phyloP scores from a whole-genome alignment of 1,284 basidiomycete genomes.

The Moesziomyces aphidis region DNA sequence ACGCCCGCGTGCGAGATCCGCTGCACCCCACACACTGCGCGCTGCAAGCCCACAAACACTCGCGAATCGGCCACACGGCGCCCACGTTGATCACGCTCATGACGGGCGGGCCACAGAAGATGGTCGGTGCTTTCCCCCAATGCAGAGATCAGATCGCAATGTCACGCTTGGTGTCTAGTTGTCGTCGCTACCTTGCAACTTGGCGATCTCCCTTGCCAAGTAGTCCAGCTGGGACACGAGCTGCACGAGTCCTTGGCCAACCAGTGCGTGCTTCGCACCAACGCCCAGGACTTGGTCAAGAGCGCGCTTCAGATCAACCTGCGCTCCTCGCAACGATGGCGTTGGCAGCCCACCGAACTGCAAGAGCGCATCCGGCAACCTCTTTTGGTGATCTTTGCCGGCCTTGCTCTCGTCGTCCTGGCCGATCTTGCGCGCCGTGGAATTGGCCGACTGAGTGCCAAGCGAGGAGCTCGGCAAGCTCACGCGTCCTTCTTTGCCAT shows the following conservation, averaged over 20 bases:
- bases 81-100: background rate
- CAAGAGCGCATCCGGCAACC: slow-evolving; percentile 24
- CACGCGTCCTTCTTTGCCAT: background rate
- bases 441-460: background rate
- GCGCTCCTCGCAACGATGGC: slow-evolving; percentile 34
- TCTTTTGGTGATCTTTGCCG: background rate
- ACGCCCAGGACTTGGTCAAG: slow-evolving; percentile 20
- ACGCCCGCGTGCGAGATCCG: background rate
- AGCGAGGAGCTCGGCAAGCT: slow-evolving; percentile 7
- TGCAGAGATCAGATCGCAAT: too few relatives aligned
- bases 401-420: background rate
- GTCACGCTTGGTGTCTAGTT: too few relatives aligned
- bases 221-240: slow-evolving; percentile 9
- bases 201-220: slow-evolving; percentile 10
- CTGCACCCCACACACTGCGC: background rate
- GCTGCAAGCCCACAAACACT: background rate
- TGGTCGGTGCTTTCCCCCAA: too few relatives aligned
- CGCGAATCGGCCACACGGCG: background rate
- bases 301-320: slow-evolving; percentile 30
- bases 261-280: background rate
- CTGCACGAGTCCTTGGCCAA: slow-evolving; percentile 8
- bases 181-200: background rate
- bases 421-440: background rate
- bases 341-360: slow-evolving; percentile 53
- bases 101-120: too few relatives aligned